Percentiles rank a stretch among this genome's conserved stretches.
These are phyloP conservation scores for Choanephora cucurbitarum DNA, from an alignment of 371 early-diverging fungal species.

Conservation along the genomic window DNA sequence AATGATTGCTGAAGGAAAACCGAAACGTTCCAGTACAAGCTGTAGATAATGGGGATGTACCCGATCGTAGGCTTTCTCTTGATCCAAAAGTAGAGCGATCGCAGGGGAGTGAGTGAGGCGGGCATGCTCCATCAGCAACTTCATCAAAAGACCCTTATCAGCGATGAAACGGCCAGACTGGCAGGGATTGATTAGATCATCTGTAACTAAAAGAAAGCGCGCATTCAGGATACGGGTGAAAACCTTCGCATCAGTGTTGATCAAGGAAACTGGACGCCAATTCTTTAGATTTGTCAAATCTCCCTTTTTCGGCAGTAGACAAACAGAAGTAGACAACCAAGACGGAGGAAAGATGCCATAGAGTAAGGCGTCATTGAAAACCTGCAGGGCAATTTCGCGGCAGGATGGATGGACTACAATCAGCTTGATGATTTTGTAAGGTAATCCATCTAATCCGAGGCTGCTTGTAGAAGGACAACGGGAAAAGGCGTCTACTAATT, in stretches of 20 bases:
- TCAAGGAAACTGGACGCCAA: too few relatives aligned
- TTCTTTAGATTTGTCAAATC: too few relatives aligned
- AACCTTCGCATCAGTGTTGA: too few relatives aligned
- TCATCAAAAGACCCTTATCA: slow-evolving; percentile 7
- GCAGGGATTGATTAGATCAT: background rate
- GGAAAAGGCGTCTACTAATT: background rate
- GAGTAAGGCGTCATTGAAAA: slow-evolving; percentile 23
- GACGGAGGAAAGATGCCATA: slow-evolving; percentile 19
- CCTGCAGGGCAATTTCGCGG: background rate
- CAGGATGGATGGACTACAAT: too few relatives aligned
- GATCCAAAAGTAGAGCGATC: too few relatives aligned
- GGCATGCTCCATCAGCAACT: slow-evolving; percentile 11
- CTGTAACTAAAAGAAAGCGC: background rate
- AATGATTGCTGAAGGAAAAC: slow-evolving; percentile 10
- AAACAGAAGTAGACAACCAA: slow-evolving; percentile 31
- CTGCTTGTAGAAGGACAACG: slow-evolving; percentile 6
- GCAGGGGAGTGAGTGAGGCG: background rate
- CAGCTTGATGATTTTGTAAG: slow-evolving; percentile 18
- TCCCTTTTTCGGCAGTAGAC: too few relatives aligned
- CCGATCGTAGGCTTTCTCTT: too few relatives aligned
- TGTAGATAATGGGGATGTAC: too few relatives aligned
- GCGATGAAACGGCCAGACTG: slow-evolving; percentile 13
- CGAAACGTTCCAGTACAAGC: slow-evolving; percentile 3
- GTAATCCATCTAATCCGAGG: slow-evolving; percentile 27
- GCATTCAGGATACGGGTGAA: slow-evolving; percentile 25